Base-by-base conservation (phyloP, 2,329 filamentous ascomycete species). In the Pyrenophora teres region DNA sequence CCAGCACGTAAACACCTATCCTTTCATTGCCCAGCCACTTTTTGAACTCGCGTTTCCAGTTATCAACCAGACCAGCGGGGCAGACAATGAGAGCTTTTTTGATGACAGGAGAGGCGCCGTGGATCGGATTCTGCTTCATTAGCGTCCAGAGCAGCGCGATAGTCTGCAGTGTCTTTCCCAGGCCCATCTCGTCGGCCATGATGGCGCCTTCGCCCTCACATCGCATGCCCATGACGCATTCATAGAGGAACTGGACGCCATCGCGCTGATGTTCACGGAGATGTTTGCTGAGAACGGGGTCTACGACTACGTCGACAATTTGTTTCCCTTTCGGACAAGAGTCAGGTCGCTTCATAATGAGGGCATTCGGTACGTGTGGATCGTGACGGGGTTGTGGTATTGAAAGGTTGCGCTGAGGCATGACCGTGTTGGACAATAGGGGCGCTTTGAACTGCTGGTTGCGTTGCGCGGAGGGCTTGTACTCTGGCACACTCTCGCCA, bases 171-270 rank as follows among this genome's bases (percentile, higher is more conserved):
- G 87, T 89, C 73, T 90, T 90, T 16, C 87, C 87, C 2, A 90
- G 71, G 0, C 87, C 87, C 87, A 90, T 90, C 61, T 90, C 87
- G 65, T 90, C 87, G 1, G 87, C 87, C 41, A 90, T 76, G 52
- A 90, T 85, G 3, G 86, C 87, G 19, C 87, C 87, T 70, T 87
- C 81, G 1, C 87, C 87, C 61, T 83, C 83, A 36, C 80, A 75
- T 36, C 85, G 80, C 79, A 89, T 82, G 4, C 87, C 87, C 87
- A 90, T 90, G 0, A 90, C 84, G 65, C 87, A 89, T 71, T 90
- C 87, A 63, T 90, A 90, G 37, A 90, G 70, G 62, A 90, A 90
- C 42, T 83, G 77, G 0, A 90, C 85, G 18, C 87, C 87, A 63
- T 87, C 83, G 12, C 84, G 80, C 65, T 90, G 87, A 67, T 90